Evolutionary conservation across 139 green algal genomes (phyloP), one percentile per base, ranked within the genome.

Genomic region (Chlorella sp.): DNA sequence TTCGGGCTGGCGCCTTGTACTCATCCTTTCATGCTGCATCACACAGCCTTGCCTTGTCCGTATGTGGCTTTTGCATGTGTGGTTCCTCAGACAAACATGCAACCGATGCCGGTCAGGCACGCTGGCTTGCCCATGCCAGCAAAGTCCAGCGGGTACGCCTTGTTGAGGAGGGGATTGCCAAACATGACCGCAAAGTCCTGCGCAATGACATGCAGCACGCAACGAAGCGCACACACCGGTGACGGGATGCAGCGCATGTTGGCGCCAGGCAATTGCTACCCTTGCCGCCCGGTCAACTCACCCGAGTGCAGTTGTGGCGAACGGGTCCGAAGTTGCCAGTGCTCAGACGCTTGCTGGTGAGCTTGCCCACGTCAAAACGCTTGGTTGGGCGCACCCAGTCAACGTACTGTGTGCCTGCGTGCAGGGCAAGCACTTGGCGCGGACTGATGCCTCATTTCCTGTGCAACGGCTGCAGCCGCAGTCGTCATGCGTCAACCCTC

Each of bases 101-200:
- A 79, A 1, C 74, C 74, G 24, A 74, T 50, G 27, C 14, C 14
- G 0, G 51, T 31, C 5, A 49, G 30, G 42, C 74, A 79, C 59
- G 31, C 22, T 31, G 74, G 66, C 6, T 26, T 32, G 4, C 55
- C 55, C 55, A 74, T 29, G 14, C 59, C 59, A 27, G 31, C 35
- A 24, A 61, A 79, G 35, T 79, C 36, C 23, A 79, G 22, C 2
- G 67, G 66, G 59, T 68, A 79, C 2, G 61, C 34, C 32, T 23
- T 29, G 60, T 36, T 27, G 10, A 51, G 31, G 30, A 79, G 24
- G 2, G 74, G 74, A 49, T 79, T 79, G 61, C 67, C 67, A 55
- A 79, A 79, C 74, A 79, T 66, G 35, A 3, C 31, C 2, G 74
- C 74, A 79, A 79, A 79, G 49, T 72, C 73, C 32, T 60, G 42